Percentiles rank a stretch among this genome's conserved stretches.
These are phyloP conservation scores for Colletotrichum brevisporum DNA, from an alignment of 2,329 filamentous ascomycete species.

Conservation along the genomic window DNA sequence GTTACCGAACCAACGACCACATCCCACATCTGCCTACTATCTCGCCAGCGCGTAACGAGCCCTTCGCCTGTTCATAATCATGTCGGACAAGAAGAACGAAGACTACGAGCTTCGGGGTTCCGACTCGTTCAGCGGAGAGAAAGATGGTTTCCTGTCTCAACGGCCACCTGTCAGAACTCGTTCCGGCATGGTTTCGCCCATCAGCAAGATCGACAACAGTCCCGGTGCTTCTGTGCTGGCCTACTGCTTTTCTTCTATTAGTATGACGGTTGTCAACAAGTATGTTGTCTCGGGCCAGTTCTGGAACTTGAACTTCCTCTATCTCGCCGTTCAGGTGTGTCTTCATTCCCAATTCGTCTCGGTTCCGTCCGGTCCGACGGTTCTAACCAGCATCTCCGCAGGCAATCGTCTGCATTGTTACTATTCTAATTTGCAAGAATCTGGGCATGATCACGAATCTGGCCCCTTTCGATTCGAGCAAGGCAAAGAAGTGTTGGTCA, in stretches of 20 bases:
- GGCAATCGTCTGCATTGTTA: slow-evolving; percentile 89
- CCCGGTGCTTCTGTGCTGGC: slow-evolving; percentile 85
- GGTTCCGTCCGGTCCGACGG: slow-evolving; percentile 10
- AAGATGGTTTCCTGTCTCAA: slow-evolving; percentile 65
- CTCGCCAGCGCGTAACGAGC: no score
- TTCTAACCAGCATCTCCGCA: slow-evolving; percentile 53
- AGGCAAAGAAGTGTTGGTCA: slow-evolving; percentile 89
- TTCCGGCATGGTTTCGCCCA: slow-evolving; percentile 46
- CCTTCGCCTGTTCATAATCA: slow-evolving; percentile 51
- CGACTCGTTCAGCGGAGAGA: slow-evolving; percentile 68
- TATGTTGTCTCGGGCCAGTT: slow-evolving; percentile 91
- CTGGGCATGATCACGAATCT: slow-evolving; percentile 85
- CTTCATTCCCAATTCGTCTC: background rate
- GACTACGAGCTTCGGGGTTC: slow-evolving; percentile 81
- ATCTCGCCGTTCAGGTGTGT: slow-evolving; percentile 90
- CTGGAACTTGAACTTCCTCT: slow-evolving; percentile 98
- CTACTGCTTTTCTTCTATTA: slow-evolving; percentile 96
- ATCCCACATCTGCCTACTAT: no score
- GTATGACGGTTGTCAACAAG: slow-evolving; percentile 99
- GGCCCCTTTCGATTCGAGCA: slow-evolving; percentile 85
- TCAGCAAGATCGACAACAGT: slow-evolving; percentile 77
- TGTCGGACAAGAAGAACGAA: slow-evolving; percentile 93
- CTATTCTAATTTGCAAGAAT: slow-evolving; percentile 87
- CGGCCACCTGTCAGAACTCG: slow-evolving; percentile 54
- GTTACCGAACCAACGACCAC: background rate